These are phyloP conservation scores for Wickerhamiella slavikovae DNA, from an alignment of 805 yeast species.

Conservation along the genomic window DNA sequence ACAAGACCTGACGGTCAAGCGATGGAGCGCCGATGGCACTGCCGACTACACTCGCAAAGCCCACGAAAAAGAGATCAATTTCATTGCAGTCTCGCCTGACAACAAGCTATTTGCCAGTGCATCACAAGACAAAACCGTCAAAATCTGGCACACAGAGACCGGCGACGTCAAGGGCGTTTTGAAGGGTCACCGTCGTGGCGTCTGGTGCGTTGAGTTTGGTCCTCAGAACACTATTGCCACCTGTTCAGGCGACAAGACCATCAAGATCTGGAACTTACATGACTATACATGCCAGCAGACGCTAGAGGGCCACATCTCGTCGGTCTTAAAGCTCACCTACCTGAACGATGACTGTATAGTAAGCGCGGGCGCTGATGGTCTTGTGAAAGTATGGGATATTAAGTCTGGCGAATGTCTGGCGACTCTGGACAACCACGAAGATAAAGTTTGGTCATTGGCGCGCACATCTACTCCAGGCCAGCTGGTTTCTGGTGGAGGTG, in stretches of 20 bases:
- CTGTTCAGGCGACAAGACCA: conserved; percentile 82
- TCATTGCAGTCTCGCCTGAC: conserved; percentile 77
- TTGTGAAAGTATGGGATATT: conserved; percentile 77
- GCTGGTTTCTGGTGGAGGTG: conserved; percentile 82
- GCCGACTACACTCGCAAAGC: conserved; percentile 87
- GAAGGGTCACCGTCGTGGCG: conserved; percentile 82
- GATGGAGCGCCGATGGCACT: conserved; percentile 39
- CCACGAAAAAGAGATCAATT: conserved; percentile 89
- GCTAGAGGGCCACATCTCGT: conserved; percentile 85
- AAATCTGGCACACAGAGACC: conserved; percentile 66
- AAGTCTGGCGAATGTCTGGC: conserved; percentile 56
- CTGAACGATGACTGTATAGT: conserved; percentile 33
- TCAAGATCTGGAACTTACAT: conserved; percentile 69
- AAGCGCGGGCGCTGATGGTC: conserved; percentile 82
- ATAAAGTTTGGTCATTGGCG: conserved; percentile 84
- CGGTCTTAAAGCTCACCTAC: conserved; percentile 67
- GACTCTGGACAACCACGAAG: conserved; percentile 79
- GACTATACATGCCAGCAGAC: conserved; percentile 62
- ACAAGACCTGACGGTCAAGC: conserved; percentile 65
- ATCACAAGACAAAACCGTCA: conserved; percentile 79
- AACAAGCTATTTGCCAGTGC: conserved; percentile 82
- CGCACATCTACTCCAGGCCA: conserved; percentile 42
- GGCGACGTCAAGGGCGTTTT: conserved; percentile 78
- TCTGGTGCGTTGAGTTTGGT: conserved; percentile 80
- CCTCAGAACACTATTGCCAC: conserved; percentile 56